A percentile compares a stretch with the other conserved stretches of the same genome.
These are phyloP conservation scores for Centrapalus pauciflorus DNA, from an alignment of 129 eudicot genomes.

Conservation along the genomic window DNA sequence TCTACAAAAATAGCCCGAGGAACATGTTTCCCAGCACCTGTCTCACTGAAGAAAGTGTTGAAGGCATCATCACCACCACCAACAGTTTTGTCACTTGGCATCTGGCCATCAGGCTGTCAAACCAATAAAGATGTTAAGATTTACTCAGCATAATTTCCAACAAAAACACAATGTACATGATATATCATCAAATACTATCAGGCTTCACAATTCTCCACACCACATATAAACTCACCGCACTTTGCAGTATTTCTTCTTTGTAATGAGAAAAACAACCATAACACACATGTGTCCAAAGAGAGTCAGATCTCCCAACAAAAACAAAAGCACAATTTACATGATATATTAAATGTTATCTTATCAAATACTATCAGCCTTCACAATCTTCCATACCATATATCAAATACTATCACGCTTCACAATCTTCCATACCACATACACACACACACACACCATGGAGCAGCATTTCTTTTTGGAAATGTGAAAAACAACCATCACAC, in stretches of 20 bases:
- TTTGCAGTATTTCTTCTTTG: no score
- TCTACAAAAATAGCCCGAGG: conserved; percentile 61
- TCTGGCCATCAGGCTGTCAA: conserved; percentile 59
- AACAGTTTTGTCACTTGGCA: conserved; percentile 58
- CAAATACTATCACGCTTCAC: background rate
- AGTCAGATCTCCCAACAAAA: background rate
- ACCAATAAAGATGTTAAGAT: background rate
- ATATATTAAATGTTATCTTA: no score
- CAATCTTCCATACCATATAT: no score
- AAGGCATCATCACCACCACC: conserved; percentile 59
- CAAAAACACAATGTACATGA: background rate
- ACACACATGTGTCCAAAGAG: background rate
- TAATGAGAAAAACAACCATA: no score
- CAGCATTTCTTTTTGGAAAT: no score
- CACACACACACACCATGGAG: no score
- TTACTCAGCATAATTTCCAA: background rate
- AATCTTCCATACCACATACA: background rate
- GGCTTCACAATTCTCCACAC: background rate
- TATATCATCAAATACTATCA: background rate
- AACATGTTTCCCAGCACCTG: conserved; percentile 57
- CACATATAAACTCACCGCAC: no score
- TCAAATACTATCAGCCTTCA: no score
- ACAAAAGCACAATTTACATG: no score
- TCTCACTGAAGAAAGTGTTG: conserved; percentile 56
- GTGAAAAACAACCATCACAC: no score